Evolutionary conservation across 306 rosid species (phyloP).

Genomic region (Clitoria ternatea): DNA sequence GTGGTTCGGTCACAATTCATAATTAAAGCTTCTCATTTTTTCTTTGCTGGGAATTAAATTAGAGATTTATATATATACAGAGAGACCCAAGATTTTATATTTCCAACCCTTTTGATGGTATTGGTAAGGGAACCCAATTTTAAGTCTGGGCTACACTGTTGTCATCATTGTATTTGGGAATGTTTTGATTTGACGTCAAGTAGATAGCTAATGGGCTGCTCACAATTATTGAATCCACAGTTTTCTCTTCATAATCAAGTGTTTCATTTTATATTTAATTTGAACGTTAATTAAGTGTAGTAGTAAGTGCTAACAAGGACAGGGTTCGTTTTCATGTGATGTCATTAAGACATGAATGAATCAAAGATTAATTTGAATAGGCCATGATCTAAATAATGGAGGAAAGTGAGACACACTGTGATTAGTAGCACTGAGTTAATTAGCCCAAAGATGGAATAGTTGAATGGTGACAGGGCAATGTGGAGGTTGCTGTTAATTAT

Average conservation of each 20-base stretch:
- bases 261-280: not conserved
- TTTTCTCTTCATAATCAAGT: not conserved
- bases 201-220: not conserved
- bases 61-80: no score
- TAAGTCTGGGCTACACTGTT: not conserved
- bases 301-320: no score
- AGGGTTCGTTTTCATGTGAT: not conserved
- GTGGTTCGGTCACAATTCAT: no score
- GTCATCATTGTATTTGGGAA: slow-evolving; percentile 27
- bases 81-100: not conserved
- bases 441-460: not conserved
- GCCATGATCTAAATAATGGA: not conserved
- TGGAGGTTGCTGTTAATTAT: slow-evolving; percentile 34
- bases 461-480: slow-evolving; percentile 22
- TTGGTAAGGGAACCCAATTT: not conserved
- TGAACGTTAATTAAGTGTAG: no score
- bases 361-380: not conserved
- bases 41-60: no score
- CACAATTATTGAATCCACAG: slow-evolving; percentile 31
- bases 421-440: not conserved
- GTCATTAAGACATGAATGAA: not conserved
- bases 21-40: no score
- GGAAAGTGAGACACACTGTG: not conserved
- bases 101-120: slow-evolving; percentile 22
- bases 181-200: slow-evolving; percentile 37